phyloP scores from a whole-genome alignment of 768 basidiomycete species.

The Phallus indusiatus region DNA sequence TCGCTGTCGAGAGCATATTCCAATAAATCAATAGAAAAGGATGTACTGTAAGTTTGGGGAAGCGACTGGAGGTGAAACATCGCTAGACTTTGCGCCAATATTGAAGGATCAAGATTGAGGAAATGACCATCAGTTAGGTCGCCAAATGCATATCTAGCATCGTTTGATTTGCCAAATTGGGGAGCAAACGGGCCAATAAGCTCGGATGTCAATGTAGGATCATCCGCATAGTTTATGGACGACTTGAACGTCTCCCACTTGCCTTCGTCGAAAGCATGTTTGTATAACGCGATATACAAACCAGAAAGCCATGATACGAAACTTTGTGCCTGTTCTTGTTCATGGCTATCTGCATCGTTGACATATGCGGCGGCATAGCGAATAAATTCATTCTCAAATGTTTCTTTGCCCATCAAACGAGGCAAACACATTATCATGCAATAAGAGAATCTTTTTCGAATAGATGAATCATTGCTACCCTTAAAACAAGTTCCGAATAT shows the following conservation, averaged over 20 bases:
- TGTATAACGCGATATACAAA: constrained; percentile 56
- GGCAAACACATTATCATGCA: constrained; percentile 56
- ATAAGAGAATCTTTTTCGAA: constrained; percentile 44
- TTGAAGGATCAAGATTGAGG: constrained; percentile 47
- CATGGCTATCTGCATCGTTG: constrained; percentile 38
- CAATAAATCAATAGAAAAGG: not conserved
- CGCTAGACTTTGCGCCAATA: constrained; percentile 55
- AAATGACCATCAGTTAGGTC: constrained; percentile 63
- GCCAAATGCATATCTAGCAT: constrained; percentile 24
- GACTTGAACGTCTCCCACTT: constrained; percentile 53
- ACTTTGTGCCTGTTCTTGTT: constrained; percentile 27
- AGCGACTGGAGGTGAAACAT: constrained; percentile 46
- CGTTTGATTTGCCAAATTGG: not conserved
- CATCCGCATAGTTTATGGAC: constrained; percentile 19
- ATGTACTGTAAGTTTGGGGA: constrained; percentile 28
- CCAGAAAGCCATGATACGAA: constrained; percentile 57
- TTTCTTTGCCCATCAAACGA: constrained; percentile 35
- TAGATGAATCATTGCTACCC: not conserved
- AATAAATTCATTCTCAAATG: constrained; percentile 63
- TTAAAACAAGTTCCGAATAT: constrained; percentile 69
- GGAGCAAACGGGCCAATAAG: not conserved
- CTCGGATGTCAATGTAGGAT: not conserved
- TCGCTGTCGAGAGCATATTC: not conserved
- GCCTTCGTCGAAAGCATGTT: constrained; percentile 36
- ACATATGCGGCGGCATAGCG: constrained; percentile 60